Base-by-base conservation (phyloP, 1,284 basidiomycete species). In the Malassezia pachydermatis region DNA sequence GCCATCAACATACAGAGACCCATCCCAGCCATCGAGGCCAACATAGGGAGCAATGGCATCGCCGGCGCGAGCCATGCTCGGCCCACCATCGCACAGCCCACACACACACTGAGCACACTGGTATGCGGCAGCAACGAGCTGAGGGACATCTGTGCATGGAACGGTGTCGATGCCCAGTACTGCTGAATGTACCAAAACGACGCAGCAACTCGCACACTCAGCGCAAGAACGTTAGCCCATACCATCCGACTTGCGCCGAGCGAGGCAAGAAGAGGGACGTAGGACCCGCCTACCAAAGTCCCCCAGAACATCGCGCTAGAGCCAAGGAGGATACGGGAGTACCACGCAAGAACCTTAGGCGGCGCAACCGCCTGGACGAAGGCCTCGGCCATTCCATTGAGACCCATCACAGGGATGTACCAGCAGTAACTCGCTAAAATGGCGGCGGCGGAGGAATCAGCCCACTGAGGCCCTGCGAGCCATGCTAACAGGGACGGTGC, bases 381-480 rank as follows among this genome's bases (percentile, higher is more conserved):
- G 7, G 61, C 68, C 39, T 71, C 68, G 7, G 60, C 55, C 7
- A 70, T 34, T 11, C 68, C 68, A 36, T 70, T 70, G 33, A 70
- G 34, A 9, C 62, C 68, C 60, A 69, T 63, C 43, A 67, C 56
- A 32, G 65, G 64, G 2, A 71, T 27, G 29, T 68, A 69, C 32
- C 47, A 55, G 14, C 58, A 57, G 42, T 70, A 70, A 17, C 54
- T 54, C 4, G 52, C 59, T 9, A 70, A 36, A 38, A 67, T 62
- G n/a, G 35, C 23, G 4, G 62, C 51, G 9, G 68, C 65, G 6
- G 51, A 47, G n/a, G 63, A 67, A 7, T 57, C 54, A 1, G 60
- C 51, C 68, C 68, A 71, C 25, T 38, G 47, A 1, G 58, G 57
- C 1, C 68, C 68, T 1, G 68, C 67, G 17, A 70, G 45, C 27